Evolutionary conservation across 1,284 basidiomycete genomes (phyloP), one percentile per base, ranked within the genome.

Genomic region (Ceratobasidium sp.): DNA sequence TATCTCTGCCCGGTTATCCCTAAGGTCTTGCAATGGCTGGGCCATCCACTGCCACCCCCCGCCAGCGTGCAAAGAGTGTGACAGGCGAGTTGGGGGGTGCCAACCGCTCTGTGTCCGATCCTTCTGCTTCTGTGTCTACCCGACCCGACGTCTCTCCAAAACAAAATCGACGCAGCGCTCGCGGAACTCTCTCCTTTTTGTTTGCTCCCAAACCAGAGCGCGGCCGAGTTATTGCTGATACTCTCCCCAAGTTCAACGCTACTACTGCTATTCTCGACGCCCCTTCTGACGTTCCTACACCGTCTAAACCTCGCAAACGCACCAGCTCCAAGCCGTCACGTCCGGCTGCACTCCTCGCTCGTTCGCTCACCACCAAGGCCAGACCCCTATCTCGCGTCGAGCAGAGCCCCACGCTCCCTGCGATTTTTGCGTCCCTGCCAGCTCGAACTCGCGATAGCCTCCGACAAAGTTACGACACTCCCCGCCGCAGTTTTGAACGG

Each of bases 11-110:
- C 71, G 61, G 42, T n/a, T n/a, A 44, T 48, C 42, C 57, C 46
- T 48, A 44, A 59, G 54, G 68, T 61, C 52, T 46, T 52, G 57
- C 46, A 62, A 74, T 74, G 71, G 71, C 61, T 48, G 71, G 46
- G 71, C 61, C 71, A 74, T n/a, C n/a, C n/a, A 54, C 57, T 28
- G 26, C 44, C 44, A 33, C 54, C 42, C 38, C 23, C 38, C 71
- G 71, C 48, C 26, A 20, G 10, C 71, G 71, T 28, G 59, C 71
- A 48, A 23, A 44, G 17, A 74, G 71, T 48, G 61, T 44, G 17
- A 42, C 44, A 1, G 48, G 71, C 71, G 28, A 65, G 26, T 26
- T 56, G 13, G 67, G 50, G n/a, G n/a, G n/a, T 33, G 20, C 67
- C 50, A 46, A 20, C 28, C 40, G 57, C 28, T 59, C 57, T 17